Percentiles rank a stretch among this genome's conserved stretches.
Evolutionary conservation across 2,329 filamentous ascomycete species (phyloP).

Genomic region (Monosporascus sp.): DNA sequence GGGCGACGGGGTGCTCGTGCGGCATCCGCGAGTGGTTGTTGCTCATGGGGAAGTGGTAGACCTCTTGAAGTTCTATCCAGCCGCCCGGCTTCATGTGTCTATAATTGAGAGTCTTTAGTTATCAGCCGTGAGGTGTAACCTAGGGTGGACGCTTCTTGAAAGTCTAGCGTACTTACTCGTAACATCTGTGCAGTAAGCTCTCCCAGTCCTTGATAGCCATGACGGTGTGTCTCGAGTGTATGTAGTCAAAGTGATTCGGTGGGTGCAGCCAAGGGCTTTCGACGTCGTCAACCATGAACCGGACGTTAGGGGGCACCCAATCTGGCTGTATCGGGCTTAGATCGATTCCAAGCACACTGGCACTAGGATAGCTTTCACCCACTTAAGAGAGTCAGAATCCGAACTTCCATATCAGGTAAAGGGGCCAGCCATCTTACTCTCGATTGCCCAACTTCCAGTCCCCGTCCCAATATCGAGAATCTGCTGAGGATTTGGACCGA

Average conservation of each 20-base stretch:
- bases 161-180: slow-evolving; percentile 33
- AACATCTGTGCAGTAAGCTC: slow-evolving; percentile 38
- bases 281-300: slow-evolving; percentile 47
- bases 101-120: neutral
- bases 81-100: slow-evolving; percentile 49
- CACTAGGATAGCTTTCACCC: slow-evolving; percentile 32
- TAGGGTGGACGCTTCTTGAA: neutral
- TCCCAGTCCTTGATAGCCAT: slow-evolving; percentile 53
- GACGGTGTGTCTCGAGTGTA: slow-evolving; percentile 53
- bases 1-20: slow-evolving; percentile 34
- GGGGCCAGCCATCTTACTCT: slow-evolving; percentile 8
- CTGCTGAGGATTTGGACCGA: slow-evolving; percentile 11
- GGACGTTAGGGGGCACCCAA: slow-evolving; percentile 35
- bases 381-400: slow-evolving; percentile 11
- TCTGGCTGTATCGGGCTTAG: slow-evolving; percentile 33
- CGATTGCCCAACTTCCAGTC: slow-evolving; percentile 28
- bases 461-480: slow-evolving; percentile 29
- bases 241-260: slow-evolving; percentile 51
- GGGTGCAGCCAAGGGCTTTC: slow-evolving; percentile 52
- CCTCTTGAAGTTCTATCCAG: slow-evolving; percentile 51
- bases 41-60: slow-evolving; percentile 43
- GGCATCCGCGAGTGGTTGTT: slow-evolving; percentile 32
- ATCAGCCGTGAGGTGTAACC: neutral
- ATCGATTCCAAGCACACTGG: slow-evolving; percentile 34
- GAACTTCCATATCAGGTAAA: slow-evolving; percentile 2